These are phyloP conservation scores for Plasmodium gallinaceum DNA, from an alignment of 169 alveolate genomes.

Conservation along the genomic window DNA sequence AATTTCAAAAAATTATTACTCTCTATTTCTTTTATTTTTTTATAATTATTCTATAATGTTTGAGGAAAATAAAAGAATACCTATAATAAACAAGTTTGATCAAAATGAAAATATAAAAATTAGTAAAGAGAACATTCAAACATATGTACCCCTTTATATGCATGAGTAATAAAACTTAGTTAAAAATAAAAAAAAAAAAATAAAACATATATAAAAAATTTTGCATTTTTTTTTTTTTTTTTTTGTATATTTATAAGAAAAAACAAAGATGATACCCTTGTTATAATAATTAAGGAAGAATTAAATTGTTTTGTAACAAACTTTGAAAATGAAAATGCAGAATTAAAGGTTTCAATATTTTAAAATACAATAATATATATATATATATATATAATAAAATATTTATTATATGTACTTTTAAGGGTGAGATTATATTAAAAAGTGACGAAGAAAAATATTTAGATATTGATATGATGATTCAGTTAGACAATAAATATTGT, in stretches of 20 bases:
- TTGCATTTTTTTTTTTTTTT: too few species aligned
- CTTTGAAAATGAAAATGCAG: slow-evolving; percentile 9
- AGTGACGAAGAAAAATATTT: slow-evolving; percentile 22
- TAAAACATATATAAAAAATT: background rate
- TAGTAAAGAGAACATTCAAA: slow-evolving; percentile 42
- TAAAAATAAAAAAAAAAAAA: slow-evolving; percentile 1
- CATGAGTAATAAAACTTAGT: slow-evolving; percentile 18
- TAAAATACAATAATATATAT: background rate
- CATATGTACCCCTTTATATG: slow-evolving; percentile 14
- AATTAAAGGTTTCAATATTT: slow-evolving; percentile 26
- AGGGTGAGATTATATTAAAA: slow-evolving; percentile 45
- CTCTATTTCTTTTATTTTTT: slow-evolving; percentile 21
- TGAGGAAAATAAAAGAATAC: slow-evolving; percentile 13
- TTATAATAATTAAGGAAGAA: slow-evolving; percentile 27
- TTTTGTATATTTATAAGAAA: slow-evolving; percentile 8
- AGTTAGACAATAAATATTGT: slow-evolving; percentile 4
- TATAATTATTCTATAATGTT: slow-evolving; percentile 36
- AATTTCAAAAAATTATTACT: slow-evolving; percentile 13
- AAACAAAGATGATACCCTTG: background rate
- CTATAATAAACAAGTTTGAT: slow-evolving; percentile 16
- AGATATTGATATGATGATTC: slow-evolving; percentile 22
- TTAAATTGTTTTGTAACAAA: slow-evolving; percentile 32
- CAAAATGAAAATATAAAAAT: slow-evolving; percentile 15
- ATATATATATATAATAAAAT: background rate
- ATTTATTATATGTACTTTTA: background rate